Base-by-base conservation (phyloP, 2,329 filamentous ascomycete genomes). In the Calonectria pauciramosa region DNA sequence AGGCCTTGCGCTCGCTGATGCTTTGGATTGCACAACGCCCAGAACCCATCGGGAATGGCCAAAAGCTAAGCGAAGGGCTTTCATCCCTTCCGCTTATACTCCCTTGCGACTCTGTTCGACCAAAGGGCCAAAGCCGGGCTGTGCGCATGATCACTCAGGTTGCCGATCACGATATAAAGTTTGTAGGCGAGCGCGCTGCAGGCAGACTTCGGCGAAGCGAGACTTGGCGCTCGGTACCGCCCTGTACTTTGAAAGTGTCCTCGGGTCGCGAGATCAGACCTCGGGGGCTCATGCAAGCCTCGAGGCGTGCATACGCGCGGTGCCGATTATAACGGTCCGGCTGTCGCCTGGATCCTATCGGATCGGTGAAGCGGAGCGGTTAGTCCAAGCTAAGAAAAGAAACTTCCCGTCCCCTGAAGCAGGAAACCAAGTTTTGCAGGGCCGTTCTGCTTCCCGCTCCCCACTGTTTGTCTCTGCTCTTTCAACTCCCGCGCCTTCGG, bases 111-210 rank as follows among this genome's bases (percentile, higher is more conserved):
- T n/a, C 32, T 28, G 30, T 13, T n/a, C 34, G 16, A 23, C 16
- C 3, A 60, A 34, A 34, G 56, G 34, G 34, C n/a, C 34, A 60
- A 1, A 28, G n/a, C 13, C 3, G 8, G 23, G 56, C n/a, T n/a
- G 34, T 14, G 34, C n/a, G 32, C 11, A 16, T 18, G 56, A 11
- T 14, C 6, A 18, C 56, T 38, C 14, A 13, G n/a, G 34, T 34
- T 20, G 56, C 56, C 56, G 56, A 60, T 60, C 56, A 34, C 56
- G 34, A 60, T 60, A 38, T 60, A 60, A 41, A 60, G 11, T 60
- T 60, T 60, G 14, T n/a, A 60, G 56, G 56, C 56, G 9, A n/a
- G n/a, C 41, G 23, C 34, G 23, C 56, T 28, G 38, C 36, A 14
- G 52, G 23, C 56, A 9, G n/a, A n/a, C n/a, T n/a, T 23, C 14